phyloP scores from a whole-genome alignment of 73 alveolate genomes.

The Paramecium octaurelia region DNA sequence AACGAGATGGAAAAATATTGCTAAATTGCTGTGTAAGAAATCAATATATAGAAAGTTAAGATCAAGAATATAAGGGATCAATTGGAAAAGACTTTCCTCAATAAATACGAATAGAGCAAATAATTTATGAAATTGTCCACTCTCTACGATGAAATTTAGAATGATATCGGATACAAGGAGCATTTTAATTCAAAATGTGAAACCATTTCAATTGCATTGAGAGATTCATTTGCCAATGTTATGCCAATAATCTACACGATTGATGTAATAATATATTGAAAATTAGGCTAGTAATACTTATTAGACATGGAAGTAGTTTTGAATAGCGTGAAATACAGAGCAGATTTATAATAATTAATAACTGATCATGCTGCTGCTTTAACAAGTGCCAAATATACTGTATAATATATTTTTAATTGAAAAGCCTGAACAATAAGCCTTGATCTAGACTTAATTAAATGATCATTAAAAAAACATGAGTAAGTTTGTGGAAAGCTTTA shows the following conservation, averaged over 20 bases:
- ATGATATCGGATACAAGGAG: background rate
- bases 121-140: background rate
- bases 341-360: background rate
- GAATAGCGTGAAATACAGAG: background rate
- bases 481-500: background rate
- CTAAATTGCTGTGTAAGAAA: background rate
- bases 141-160: background rate
- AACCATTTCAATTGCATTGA: background rate
- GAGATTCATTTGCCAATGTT: background rate
- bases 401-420: background rate
- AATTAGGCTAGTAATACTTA: conserved; percentile 32
- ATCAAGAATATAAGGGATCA: background rate
- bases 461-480: conserved; percentile 24
- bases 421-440: background rate
- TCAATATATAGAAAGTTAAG: background rate
- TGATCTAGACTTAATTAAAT: conserved; percentile 15
- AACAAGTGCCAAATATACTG: conserved; percentile 16
- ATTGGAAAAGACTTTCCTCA: background rate
- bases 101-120: conserved; percentile 10
- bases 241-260: background rate
- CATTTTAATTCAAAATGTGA: background rate
- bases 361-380: conserved; percentile 44
- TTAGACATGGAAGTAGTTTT: conserved; percentile 37
- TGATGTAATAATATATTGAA: conserved; percentile 11
- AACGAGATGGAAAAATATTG: conserved; percentile 32